Evolutionary conservation across 495 filamentous ascomycete genomes (phyloP), one percentile per base, ranked within the genome.

Genomic region (Xylaria cubensis): DNA sequence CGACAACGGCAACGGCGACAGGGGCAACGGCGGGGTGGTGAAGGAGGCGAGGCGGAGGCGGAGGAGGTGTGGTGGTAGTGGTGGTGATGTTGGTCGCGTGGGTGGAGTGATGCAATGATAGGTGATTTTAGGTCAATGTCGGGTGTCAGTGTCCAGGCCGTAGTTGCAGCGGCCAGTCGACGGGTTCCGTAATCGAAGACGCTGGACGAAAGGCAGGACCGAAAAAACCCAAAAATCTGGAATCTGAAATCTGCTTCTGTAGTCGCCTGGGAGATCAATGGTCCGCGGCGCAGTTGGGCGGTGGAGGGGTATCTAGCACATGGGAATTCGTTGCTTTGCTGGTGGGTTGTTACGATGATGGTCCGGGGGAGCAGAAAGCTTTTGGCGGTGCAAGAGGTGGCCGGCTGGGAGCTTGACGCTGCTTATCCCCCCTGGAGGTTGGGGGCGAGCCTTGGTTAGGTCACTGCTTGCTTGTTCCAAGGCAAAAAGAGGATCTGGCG

Each of bases 61-160:
- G 44, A 44, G 56, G 29, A n/a, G 67, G 13, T 26, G 67, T 46
- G 42, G 56, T 56, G 51, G 46, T 70, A 17, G 50, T 72, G 39
- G 48, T 66, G 61, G 21, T 67, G 63, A 72, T 72, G 61, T 58
- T 71, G 69, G 44, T 71, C 71, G 71, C 71, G 71, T 73, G 71
- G 63, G 71, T 73, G 71, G 71, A 72, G 70, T 62, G 70, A 72
- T 73, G 64, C 71, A 73, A 73, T 73, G 63, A 51, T 46, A 44
- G 71, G 26, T 55, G 58, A 26, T 17, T 42, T 73, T 73, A 34
- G 71, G 71, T 69, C 64, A 34, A 21, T 41, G 64, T 73, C 64
- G 56, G 71, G 71, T 69, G 56, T 15, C 64, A 68, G 63, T 55
- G 48, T 44, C 32, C 58, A 56, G 24, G 34, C 53, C 44, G 44